phyloP scores from a whole-genome alignment of 164 flowering plant genomes.

The Chimonanthus praecox region DNA sequence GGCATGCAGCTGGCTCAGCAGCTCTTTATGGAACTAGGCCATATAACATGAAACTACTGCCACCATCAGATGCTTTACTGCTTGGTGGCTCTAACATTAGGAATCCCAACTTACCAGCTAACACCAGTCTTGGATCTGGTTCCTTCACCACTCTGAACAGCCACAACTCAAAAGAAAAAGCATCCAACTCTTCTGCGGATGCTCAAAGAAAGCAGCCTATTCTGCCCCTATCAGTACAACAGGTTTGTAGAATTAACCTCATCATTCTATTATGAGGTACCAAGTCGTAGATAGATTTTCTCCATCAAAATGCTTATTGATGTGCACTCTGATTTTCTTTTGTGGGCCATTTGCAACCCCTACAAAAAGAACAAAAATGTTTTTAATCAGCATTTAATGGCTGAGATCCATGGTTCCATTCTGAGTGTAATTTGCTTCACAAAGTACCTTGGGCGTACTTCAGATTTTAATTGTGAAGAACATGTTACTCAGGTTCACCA shows the following conservation, averaged over 20 bases:
- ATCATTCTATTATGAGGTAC: background rate
- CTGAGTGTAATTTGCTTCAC: no score
- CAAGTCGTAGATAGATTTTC: background rate
- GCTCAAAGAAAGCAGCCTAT: constrained; percentile 26
- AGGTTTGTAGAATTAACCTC: background rate
- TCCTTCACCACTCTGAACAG: constrained; percentile 5
- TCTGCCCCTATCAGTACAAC: constrained; percentile 24
- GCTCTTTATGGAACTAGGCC: constrained; percentile 17
- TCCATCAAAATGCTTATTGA: background rate
- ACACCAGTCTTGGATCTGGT: constrained; percentile 6
- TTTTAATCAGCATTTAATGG: no score
- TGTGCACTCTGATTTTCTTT: background rate
- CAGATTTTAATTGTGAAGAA: no score
- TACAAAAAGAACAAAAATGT: no score
- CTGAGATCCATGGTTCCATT: no score
- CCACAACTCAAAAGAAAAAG: constrained; percentile 17
- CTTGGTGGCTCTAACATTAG: constrained; percentile 11
- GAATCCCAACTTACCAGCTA: constrained; percentile 13
- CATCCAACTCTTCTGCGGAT: constrained; percentile 9
- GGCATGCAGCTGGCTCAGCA: constrained; percentile 25
- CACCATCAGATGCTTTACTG: constrained; percentile 19
- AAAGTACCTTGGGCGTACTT: no score
- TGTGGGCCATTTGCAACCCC: no score
- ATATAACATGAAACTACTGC: constrained; percentile 14
- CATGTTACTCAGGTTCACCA: no score